Evolutionary conservation across 1,284 basidiomycete species (phyloP), one percentile per base, ranked within the genome.

Genomic region (Ganoderma resinaceum): DNA sequence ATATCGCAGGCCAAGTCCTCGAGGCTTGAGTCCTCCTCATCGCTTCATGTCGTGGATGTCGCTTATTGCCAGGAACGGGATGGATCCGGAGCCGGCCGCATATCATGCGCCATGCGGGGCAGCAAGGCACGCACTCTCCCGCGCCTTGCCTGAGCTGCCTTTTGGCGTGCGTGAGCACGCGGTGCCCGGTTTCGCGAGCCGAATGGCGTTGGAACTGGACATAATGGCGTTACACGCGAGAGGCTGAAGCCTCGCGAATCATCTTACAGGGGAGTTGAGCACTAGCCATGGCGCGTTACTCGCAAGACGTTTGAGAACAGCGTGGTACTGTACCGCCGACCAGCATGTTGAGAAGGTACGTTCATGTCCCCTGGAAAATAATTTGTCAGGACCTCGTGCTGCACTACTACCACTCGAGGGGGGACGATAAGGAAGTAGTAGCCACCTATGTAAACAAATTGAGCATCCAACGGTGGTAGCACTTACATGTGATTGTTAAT

Each of bases 211-310:
- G n/a, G n/a, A 49, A 49, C 8, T 11, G 46, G 12, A 49, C 9
- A 49, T 49, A 49, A 49, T 49, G 40, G 40, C 40, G 40, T 42
- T n/a, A n/a, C n/a, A n/a, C n/a, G n/a, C n/a, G n/a, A n/a, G n/a
- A n/a, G n/a, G n/a, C n/a, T n/a, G n/a, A n/a, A n/a, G n/a, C n/a
- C n/a, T n/a, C n/a, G n/a, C n/a, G n/a, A n/a, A n/a, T n/a, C n/a
- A n/a, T n/a, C n/a, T n/a, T n/a, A n/a, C n/a, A n/a, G n/a, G n/a
- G n/a, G n/a, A n/a, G n/a, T n/a, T n/a, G n/a, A n/a, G n/a, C n/a
- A n/a, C n/a, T n/a, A n/a, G n/a, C n/a, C n/a, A n/a, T n/a, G n/a
- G n/a, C n/a, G n/a, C 35, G 35, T 35, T 4, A 35, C 4, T 4
- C 35, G 35, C 4, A 35, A 14, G 11, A 14, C 38, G 38, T 40